phyloP scores from a whole-genome alignment of 352 stramenopile species.

The Phytophthora melonis region DNA sequence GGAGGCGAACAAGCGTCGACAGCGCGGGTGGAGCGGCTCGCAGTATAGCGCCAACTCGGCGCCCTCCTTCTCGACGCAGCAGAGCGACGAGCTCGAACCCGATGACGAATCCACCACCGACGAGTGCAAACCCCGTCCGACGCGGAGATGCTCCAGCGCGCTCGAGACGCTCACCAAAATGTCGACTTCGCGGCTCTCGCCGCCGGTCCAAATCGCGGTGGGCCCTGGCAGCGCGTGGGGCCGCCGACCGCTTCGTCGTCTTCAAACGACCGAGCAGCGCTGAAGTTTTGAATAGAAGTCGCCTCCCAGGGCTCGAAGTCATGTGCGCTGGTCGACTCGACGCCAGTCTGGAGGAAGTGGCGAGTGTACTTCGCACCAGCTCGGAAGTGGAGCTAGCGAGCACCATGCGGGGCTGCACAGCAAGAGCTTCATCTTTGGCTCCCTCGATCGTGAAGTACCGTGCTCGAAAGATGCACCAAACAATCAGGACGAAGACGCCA shows the following conservation, averaged over 20 bases:
- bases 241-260: conserved; percentile 34
- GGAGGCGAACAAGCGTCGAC: conserved; percentile 13
- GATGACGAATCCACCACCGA: conserved; percentile 4
- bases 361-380: conserved; percentile 22
- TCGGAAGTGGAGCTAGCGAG: conserved; percentile 31
- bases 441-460: conserved; percentile 37
- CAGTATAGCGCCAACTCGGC: conserved; percentile 5
- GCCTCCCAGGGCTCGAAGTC: conserved; percentile 34
- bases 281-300: background rate
- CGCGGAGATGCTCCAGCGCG: conserved; percentile 32
- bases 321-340: conserved; percentile 40
- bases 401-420: conserved; percentile 45
- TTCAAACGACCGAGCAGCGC: conserved; percentile 18
- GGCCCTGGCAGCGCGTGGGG: conserved; percentile 37
- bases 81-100: conserved; percentile 10
- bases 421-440: conserved; percentile 49
- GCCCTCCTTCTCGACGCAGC: conserved; percentile 25
- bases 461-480: conserved; percentile 10
- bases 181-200: conserved; percentile 38
- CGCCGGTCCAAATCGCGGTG: conserved; percentile 24
- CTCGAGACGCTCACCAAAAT: conserved; percentile 23
- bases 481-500: conserved; percentile 8
- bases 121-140: conserved; percentile 14
- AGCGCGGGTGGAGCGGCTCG: conserved; percentile 9
- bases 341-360: conserved; percentile 45